Evolutionary conservation across 441 rosid genomes (phyloP).

Genomic region (Populus trichocarpa): DNA sequence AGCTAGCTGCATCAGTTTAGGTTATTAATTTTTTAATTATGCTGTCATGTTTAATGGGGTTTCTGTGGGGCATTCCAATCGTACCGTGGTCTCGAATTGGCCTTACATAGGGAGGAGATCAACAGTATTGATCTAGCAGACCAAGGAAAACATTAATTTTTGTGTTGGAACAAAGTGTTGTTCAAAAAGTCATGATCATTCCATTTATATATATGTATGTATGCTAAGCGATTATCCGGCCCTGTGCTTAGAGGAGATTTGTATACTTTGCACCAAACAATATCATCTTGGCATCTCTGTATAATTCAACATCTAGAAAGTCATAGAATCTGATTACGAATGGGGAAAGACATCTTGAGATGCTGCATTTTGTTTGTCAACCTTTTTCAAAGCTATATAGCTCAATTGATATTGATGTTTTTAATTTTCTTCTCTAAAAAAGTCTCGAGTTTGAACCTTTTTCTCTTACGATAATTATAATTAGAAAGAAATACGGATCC

Average conservation of each 20-base stretch:
- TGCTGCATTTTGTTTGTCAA: too few relatives aligned
- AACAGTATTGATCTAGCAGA: background rate
- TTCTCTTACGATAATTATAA: too few relatives aligned
- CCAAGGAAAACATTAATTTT: background rate
- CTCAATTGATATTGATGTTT: too few relatives aligned
- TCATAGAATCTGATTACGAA: too few relatives aligned
- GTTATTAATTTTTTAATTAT: background rate
- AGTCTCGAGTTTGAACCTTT: too few relatives aligned
- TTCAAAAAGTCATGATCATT: background rate
- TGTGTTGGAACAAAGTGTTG: background rate
- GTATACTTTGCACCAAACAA: background rate
- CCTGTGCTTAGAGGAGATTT: background rate
- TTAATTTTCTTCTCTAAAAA: too few relatives aligned
- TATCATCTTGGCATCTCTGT: background rate
- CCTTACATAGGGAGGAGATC: background rate
- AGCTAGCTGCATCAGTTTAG: background rate
- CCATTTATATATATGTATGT: background rate
- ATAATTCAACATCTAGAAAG: background rate
- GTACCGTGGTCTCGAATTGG: slow-evolving; percentile 2
- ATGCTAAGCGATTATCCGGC: background rate
- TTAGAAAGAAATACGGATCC: too few relatives aligned
- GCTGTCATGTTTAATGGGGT: slow-evolving; percentile 13
- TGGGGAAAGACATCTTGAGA: too few relatives aligned
- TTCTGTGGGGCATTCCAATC: slow-evolving; percentile 2
- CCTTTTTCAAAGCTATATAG: too few relatives aligned